Evolutionary conservation across 2,329 filamentous ascomycete species (phyloP), one percentile per base, ranked within the genome.

Genomic region (Parastagonospora avenae): DNA sequence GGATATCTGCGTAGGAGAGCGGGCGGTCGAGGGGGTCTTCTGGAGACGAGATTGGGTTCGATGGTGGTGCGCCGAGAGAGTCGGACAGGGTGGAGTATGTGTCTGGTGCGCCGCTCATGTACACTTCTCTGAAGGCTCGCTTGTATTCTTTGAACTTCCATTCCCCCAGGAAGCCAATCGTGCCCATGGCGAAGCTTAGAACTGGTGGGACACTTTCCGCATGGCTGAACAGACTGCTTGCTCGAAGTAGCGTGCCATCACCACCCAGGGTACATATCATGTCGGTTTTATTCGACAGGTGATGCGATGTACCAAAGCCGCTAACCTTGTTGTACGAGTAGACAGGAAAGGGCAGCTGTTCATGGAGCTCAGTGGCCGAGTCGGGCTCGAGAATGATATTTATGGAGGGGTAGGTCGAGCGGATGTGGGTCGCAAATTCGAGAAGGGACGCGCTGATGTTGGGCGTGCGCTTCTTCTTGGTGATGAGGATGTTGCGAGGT

Each of bases 121-220:
- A 97, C 46, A 94, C 91, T 70, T 97, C 91, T 42, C 91, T 81
- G 77, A 95, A 96, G 0, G 94, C 94, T 42, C 90, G 84, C 75
- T 96, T 96, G 77, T 95, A 91, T 65, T 97, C 92, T 6, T 82
- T 81, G 70, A 97, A 97, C 65, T 94, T 95, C 92, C 93, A 99
- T 74, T 97, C 93, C 12, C 93, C 92, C 7, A 99, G 77, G 62
- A 99, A 99, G 0, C 94, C 94, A 1, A 99, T 79, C 0, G 93
- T 95, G 5, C 94, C 94, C 91, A 99, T 97, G 70, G 92, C 96
- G 70, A 99, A 99, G 1, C 91, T 92, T 7, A 99, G 79, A 30
- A 99, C 89, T 0, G 94, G 94, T 0, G 94, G 94, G 0, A 99
- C 93, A 37, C 86, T 85, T 2, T 83, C 80, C 38, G 90, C 86